Conservation (phyloP, 2,329 filamentous ascomycete genomes). For the Teratosphaeria viscida region DNA sequence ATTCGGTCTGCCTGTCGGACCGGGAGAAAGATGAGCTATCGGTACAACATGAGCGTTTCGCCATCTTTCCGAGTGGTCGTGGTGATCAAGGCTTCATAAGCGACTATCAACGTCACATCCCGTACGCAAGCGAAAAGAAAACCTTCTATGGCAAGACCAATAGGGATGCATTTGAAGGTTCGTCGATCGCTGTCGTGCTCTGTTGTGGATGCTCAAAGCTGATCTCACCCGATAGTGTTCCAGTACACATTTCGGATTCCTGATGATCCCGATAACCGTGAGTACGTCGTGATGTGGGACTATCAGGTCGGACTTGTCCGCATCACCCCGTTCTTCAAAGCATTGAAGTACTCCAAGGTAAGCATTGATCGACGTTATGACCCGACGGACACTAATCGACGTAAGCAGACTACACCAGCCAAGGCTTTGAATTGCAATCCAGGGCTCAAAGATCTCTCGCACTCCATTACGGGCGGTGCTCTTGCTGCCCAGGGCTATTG, state of each 20-base stretch:
- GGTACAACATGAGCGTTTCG: conserved; percentile 51
- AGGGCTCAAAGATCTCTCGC: conserved; percentile 77
- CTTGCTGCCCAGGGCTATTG: conserved; percentile 93
- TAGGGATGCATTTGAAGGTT: conserved; percentile 80
- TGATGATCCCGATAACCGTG: conserved; percentile 47
- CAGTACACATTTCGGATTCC: conserved; percentile 72
- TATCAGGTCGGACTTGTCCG: conserved; percentile 90
- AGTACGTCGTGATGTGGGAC: conserved; percentile 80
- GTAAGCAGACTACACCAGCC: conserved; percentile 66
- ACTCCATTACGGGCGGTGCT: conserved; percentile 89
- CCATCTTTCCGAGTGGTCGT: conserved; percentile 55
- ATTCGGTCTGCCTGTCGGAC: conserved; percentile 24
- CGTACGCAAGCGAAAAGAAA: conserved; percentile 92
- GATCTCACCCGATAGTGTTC: conserved; percentile 48
- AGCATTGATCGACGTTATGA: conserved; percentile 13
- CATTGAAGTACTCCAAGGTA: conserved; percentile 78
- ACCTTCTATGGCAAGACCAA: conserved; percentile 78
- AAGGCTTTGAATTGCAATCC: conserved; percentile 62
- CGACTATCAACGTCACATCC: conserved; percentile 56
- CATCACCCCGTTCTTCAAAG: conserved; percentile 92
- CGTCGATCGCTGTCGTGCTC: background rate
- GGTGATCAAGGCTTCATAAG: conserved; percentile 30
- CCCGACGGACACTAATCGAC: background rate
- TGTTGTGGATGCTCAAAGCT: conserved; percentile 1
- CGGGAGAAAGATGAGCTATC: conserved; percentile 37